Percentiles rank a stretch among this genome's conserved stretches.
These are phyloP conservation scores for Ochetophila trinervis DNA, from an alignment of 306 rosid species.

Conservation along the genomic window DNA sequence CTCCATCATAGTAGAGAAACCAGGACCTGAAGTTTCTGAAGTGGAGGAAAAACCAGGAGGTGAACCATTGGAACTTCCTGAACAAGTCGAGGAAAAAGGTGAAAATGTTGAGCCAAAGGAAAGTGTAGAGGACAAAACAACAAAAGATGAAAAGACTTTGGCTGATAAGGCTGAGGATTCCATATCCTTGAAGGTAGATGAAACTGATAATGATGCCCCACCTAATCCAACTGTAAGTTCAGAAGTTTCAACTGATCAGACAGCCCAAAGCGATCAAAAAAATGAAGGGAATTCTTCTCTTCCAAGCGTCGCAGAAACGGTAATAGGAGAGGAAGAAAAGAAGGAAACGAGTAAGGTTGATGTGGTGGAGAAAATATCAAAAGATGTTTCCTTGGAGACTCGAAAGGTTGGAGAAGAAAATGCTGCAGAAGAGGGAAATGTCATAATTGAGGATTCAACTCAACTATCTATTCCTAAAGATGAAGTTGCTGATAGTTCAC, in stretches of 20 bases:
- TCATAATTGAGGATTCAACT: constrained; percentile 12
- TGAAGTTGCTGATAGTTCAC: constrained; percentile 16
- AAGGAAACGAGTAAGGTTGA: constrained; percentile 30
- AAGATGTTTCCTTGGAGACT: constrained; percentile 35
- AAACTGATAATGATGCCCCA: constrained; percentile 28
- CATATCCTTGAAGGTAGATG: constrained; percentile 15
- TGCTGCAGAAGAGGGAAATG: constrained; percentile 12
- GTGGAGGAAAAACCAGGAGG: constrained; percentile 31
- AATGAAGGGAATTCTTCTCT: constrained; percentile 31
- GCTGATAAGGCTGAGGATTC: constrained; percentile 24
- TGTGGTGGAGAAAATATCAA: constrained; percentile 26
- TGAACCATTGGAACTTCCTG: constrained; percentile 21
- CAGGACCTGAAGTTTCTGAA: constrained; percentile 23
- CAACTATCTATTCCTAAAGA: constrained; percentile 2
- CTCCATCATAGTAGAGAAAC: constrained; percentile 6
- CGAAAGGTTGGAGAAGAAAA: constrained; percentile 35
- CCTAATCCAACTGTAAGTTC: constrained; percentile 1
- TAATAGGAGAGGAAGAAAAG: constrained; percentile 35
- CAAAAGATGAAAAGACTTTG: constrained; percentile 22
- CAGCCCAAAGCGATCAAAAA: constrained; percentile 19
- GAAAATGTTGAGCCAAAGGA: constrained; percentile 32
- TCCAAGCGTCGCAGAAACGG: constrained; percentile 22
- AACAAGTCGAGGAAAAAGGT: constrained; percentile 30
- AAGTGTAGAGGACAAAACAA: constrained; percentile 15
- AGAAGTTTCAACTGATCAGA: constrained; percentile 23